Evolutionary conservation across 1,284 basidiomycete species (phyloP), one percentile per base, ranked within the genome.

Genomic region (Pisolithus thermaeus): DNA sequence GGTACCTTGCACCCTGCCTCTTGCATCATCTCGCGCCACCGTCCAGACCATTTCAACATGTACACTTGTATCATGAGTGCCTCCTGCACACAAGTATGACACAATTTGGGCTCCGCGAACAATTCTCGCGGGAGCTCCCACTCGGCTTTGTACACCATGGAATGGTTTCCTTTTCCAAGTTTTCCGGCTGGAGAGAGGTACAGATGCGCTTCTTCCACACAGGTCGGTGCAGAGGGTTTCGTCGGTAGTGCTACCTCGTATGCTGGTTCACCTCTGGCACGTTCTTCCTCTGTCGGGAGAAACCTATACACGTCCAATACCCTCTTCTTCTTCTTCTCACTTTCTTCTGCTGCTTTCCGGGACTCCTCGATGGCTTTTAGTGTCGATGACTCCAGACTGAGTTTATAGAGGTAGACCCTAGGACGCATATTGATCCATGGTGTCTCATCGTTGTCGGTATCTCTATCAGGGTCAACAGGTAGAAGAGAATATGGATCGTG

Each of bases 51-150:
- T 27, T 67, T 64, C 14, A 67, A n/a, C 14, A 53, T 48, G 46
- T 52, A 35, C 6, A 61, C 22, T 14, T 68, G 56, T 40, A 46
- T 41, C 9, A 52, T 35, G 16, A n/a, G 50, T 20, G 68, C 63
- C 8, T 66, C 59, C 20, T 56, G 28, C 41, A 66, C 50, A 45
- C 64, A 67, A 4, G 0, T 0, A 1, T 0, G 3, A 45, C 63
- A 67, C 2, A 66, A 1, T 6, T 25, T 53, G 0, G 50, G 46
- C 23, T 47, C 54, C n/a, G 64, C 47, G 12, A 76, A 58, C 1
- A 69, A 27, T 5, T 67, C 61, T 0, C 73, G 68, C 0, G 76
- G 74, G 3, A 75, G 52, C 50, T 76, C 75, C 66, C 67, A 68
- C 55, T 74, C 73, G n/a, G 62, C 70, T 25, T 63, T 48, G 55